These are phyloP conservation scores for Mortierella sp. DNA, from an alignment of 371 early-diverging fungal species.

Conservation along the genomic window DNA sequence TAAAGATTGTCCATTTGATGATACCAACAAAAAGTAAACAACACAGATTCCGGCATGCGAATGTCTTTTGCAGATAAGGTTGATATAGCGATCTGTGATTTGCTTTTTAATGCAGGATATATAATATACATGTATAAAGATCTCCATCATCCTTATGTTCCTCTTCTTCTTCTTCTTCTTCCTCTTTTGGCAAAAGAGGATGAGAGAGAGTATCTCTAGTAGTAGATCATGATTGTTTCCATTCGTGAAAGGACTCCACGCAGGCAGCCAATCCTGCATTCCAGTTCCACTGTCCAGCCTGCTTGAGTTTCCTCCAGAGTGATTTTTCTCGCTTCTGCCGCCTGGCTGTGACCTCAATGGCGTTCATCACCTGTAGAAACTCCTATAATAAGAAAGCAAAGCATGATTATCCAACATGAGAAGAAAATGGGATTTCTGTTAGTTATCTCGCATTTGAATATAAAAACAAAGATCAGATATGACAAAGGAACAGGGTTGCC, in stretches of 20 bases:
- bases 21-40: too few species aligned
- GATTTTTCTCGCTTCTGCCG: conserved; percentile 44
- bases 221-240: conserved; percentile 39
- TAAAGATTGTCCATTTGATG: too few species aligned
- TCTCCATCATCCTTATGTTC: too few species aligned
- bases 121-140: too few species aligned
- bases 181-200: not conserved
- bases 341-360: conserved; percentile 38
- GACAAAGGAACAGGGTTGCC: too few species aligned
- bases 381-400: conserved; percentile 12
- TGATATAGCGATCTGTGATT: too few species aligned
- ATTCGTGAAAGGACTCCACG: conserved; percentile 46
- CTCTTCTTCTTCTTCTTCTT: too few species aligned
- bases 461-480: too few species aligned
- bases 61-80: too few species aligned
- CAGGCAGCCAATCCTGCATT: conserved; percentile 50
- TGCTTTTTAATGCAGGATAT: too few species aligned
- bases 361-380: conserved; percentile 51
- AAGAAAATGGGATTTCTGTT: not conserved
- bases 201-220: not conserved
- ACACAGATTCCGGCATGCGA: too few species aligned
- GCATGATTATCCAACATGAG: not conserved
- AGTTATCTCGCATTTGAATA: not conserved
- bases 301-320: conserved; percentile 46
- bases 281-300: conserved; percentile 49